Evolutionary conservation across 2,329 filamentous ascomycete species (phyloP), one percentile per base, ranked within the genome.

Genomic region (Aspergillus tubingensis): DNA sequence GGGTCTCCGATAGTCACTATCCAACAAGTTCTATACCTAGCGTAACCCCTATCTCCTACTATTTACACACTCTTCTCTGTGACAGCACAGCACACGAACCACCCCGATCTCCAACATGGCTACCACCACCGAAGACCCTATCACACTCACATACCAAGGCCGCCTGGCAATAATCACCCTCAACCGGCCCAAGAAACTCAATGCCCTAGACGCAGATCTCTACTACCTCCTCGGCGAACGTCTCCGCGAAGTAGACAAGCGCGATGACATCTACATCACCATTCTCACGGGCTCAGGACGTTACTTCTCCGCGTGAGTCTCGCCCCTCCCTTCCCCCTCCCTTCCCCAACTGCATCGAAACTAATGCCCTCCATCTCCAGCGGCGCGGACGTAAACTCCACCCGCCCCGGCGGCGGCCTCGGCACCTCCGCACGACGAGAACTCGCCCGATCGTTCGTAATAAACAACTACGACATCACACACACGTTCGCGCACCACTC

Each of bases 401-500:
- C 78, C 44, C 81, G 82, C 11, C 72, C 78, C 2, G 77, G 80
- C 17, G 72, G 75, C 4, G 73, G 77, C 19, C 69, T 72, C 13
- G 64, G 65, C 57, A 77, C 82, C 59, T 77, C 79, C 61, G 72
- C 70, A 15, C 81, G 82, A 63, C 79, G 80, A n/a, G 81, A 86
- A 67, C 88, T 87, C 80, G 85, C 96, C 38, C 82, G 84, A 54
- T 81, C 74, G 72, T 96, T 98, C 77, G 89, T 91, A 10, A 82
- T 89, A 67, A 89, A 90, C 82, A 98, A 98, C 82, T 85, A 97
- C 59, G 91, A 96, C 83, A 85, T 91, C 70, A 95, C 93, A 2
- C 89, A 91, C 69, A 89, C 92, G 68, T 96, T 98, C 81, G 93
- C 95, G 81, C 88, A 88, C 13, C 95, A 98, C 79, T 91, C 92